A percentile compares a stretch with the other conserved stretches of the same genome.
phyloP scores from a whole-genome alignment of 345 rosid genomes.

The Trapa bicornis region DNA sequence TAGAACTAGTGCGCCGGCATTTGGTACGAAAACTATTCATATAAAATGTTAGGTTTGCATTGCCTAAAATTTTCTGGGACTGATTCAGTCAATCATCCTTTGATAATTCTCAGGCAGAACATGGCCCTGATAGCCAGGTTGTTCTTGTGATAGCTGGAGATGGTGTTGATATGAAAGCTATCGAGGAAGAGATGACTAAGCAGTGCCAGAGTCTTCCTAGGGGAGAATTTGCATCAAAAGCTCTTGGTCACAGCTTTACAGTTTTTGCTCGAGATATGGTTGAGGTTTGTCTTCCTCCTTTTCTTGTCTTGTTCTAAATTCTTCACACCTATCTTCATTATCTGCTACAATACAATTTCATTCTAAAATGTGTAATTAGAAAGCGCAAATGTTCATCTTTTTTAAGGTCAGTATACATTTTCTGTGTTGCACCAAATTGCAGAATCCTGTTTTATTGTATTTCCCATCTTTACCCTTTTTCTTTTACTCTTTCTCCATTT shows the following conservation, averaged over 20 bases:
- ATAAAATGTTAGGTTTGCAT: background rate
- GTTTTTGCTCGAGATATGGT: conserved; percentile 72
- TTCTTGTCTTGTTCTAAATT: background rate
- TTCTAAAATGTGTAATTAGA: background rate
- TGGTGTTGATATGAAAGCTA: conserved; percentile 54
- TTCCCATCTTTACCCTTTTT: background rate
- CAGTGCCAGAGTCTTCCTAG: conserved; percentile 73
- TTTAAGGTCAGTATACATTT: background rate
- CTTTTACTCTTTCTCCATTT: background rate
- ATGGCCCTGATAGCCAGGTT: conserved; percentile 96
- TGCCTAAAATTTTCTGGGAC: background rate
- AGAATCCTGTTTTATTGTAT: background rate
- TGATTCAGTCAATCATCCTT: background rate
- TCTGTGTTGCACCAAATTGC: background rate
- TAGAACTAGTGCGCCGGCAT: background rate
- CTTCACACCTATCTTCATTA: background rate
- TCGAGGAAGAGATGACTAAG: conserved; percentile 63
- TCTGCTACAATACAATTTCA: background rate
- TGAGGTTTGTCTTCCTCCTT: conserved; percentile 38
- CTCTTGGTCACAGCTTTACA: conserved; percentile 69
- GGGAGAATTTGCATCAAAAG: conserved; percentile 72
- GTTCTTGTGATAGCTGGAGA: conserved; percentile 82
- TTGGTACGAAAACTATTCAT: background rate
- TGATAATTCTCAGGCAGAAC: conserved; percentile 63
- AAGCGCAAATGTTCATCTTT: background rate